Percentiles rank a stretch among this genome's conserved stretches.
Evolutionary conservation across 2,329 filamentous ascomycete species (phyloP).

Genomic region (Graphium sp.): DNA sequence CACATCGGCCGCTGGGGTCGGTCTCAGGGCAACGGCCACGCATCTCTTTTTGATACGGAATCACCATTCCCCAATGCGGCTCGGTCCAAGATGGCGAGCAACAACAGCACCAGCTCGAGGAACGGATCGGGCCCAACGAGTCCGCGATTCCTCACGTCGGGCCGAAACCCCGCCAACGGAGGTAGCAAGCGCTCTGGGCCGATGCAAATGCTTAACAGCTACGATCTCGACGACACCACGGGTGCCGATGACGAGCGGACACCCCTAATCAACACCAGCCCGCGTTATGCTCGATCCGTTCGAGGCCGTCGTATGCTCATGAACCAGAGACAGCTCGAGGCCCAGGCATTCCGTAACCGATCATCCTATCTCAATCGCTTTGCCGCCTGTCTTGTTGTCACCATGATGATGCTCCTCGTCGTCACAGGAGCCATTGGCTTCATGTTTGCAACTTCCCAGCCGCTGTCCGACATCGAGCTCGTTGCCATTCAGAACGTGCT

Average conservation of each 20-base stretch:
- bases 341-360: slow-evolving; percentile 47
- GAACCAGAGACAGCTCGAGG: slow-evolving; percentile 55
- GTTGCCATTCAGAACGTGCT: slow-evolving; percentile 76
- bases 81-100: slow-evolving; percentile 43
- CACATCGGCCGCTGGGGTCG: slow-evolving; percentile 59
- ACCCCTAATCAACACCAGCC: slow-evolving; percentile 49
- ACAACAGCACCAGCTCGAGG: slow-evolving; percentile 30
- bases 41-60: slow-evolving; percentile 60
- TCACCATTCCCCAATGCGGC: slow-evolving; percentile 59
- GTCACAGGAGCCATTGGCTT: slow-evolving; percentile 77
- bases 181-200: too few relatives aligned
- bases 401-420: slow-evolving; percentile 63
- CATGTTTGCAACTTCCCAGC: slow-evolving; percentile 81
- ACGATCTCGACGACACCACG: slow-evolving; percentile 66
- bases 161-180: slow-evolving; percentile 35
- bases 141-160: slow-evolving; percentile 25
- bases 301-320: slow-evolving; percentile 37
- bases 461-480: slow-evolving; percentile 63
- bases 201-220: slow-evolving; percentile 44
- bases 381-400: slow-evolving; percentile 76
- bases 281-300: slow-evolving; percentile 40
- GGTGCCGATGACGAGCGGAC: slow-evolving; percentile 78
- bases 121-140: slow-evolving; percentile 55
- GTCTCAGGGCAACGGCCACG: slow-evolving; percentile 46
- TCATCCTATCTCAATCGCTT: slow-evolving; percentile 54